Evolutionary conservation across 202 grass and related monocot genomes (phyloP), one percentile per base, ranked within the genome.

Genomic region (Musa balbisiana): DNA sequence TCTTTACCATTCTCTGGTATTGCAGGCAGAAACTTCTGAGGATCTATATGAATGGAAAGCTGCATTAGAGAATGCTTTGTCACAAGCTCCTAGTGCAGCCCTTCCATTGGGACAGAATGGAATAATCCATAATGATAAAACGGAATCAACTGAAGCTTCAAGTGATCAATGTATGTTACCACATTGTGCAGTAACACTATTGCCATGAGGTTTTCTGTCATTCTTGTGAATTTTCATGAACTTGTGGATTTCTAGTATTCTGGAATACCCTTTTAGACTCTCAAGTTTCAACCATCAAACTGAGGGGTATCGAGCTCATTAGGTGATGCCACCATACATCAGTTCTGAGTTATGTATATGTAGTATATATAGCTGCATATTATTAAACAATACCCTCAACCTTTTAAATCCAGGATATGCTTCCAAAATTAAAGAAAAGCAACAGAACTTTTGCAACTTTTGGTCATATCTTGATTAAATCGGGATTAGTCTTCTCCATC

Each of bases 1-100:
- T 53, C n/a, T 24, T 68, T 27, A 60, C 10, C 26, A 75, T 60
- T 75, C 25, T 75, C 51, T 21, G 33, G n/a, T 76, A 50, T 50
- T 21, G 25, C 81, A 98, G 95, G 88, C 91, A 76, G 95, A 98
- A 82, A 98, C 91, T 74, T 80, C 69, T 62, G 95, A 94, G 79
- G 94, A 98, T 53, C 81, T 93, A 63, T 87, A 88, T 67, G 88
- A 98, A 55, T 98, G 94, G 94, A 98, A 82, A 91, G 76, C 55
- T 80, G 88, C 94, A 83, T 79, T 98, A 76, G 94, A 98, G 74
- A 91, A 76, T 88, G 85, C 94, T 86, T 77, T 98, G 78, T 83
- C 80, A 64, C 91, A 90, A 73, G 86, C 94, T 81, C 94, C 94
- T 43, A 82, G 71, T 86, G 72, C 83, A 71, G 72, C 59, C 24